These are phyloP conservation scores for Termitomyces sp. DNA, from an alignment of 1,284 basidiomycete genomes.

Conservation along the genomic window DNA sequence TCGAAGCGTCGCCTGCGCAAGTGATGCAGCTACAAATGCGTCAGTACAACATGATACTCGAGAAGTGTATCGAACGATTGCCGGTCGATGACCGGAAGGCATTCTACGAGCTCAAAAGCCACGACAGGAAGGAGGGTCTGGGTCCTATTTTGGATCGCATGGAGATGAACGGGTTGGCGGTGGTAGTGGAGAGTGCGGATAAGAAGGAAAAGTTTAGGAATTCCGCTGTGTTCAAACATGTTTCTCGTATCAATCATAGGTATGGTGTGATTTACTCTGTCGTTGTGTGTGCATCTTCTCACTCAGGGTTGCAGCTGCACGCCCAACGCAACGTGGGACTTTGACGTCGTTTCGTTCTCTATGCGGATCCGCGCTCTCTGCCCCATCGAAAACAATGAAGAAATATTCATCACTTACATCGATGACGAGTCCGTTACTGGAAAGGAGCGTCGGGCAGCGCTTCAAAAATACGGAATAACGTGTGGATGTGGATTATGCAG, in stretches of 20 bases:
- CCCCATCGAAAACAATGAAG: neutral
- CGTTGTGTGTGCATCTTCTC: no score
- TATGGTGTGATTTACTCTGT: neutral
- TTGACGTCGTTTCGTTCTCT: neutral
- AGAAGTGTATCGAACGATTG: neutral
- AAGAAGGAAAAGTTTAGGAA: neutral
- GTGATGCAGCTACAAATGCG: neutral
- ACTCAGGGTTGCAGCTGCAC: neutral
- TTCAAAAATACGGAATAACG: neutral
- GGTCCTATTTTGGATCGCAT: neutral
- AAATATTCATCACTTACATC: constrained; percentile 1
- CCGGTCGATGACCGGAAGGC: neutral
- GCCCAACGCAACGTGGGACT: constrained; percentile 5
- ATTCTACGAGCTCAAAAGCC: neutral
- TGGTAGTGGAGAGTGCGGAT: neutral
- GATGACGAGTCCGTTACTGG: neutral
- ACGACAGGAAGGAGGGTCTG: neutral
- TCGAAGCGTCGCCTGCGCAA: neutral
- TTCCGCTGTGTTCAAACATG: neutral
- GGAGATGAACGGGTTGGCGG: neutral
- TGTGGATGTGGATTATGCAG: neutral
- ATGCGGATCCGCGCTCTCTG: neutral
- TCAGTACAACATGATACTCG: neutral
- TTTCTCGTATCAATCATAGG: neutral
- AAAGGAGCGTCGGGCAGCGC: neutral